These are phyloP conservation scores for Rhodotorula toruloides DNA, from an alignment of 768 basidiomycete genomes.

Conservation along the genomic window DNA sequence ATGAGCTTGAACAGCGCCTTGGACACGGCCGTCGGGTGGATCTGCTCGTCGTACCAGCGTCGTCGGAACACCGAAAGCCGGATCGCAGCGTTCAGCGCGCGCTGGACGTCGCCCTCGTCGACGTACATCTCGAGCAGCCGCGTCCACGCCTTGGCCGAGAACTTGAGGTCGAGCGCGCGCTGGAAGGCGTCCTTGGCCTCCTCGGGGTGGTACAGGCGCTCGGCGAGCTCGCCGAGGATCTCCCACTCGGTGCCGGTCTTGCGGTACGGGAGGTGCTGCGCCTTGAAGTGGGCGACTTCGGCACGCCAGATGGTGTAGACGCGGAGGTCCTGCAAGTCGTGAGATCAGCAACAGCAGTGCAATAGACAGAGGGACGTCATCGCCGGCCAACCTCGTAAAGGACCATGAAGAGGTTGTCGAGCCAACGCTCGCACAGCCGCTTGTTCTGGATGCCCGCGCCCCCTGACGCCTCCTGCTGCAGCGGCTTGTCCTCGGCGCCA, in stretches of 20 bases:
- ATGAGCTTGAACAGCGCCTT: constrained; percentile 89
- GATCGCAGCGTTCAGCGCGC: constrained; percentile 84
- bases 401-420: constrained; percentile 97
- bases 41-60: constrained; percentile 77
- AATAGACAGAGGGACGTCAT: background rate
- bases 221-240: constrained; percentile 87
- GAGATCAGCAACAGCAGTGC: background rate
- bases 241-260: constrained; percentile 98
- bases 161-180: constrained; percentile 80
- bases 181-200: constrained; percentile 96
- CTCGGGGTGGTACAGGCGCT: constrained; percentile 92
- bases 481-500: constrained; percentile 40
- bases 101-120: constrained; percentile 90
- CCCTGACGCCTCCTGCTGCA: constrained; percentile 36
- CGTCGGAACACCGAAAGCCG: constrained; percentile 85
- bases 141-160: constrained; percentile 85
- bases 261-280: constrained; percentile 93
- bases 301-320: constrained; percentile 99
- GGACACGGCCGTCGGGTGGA: constrained; percentile 57
- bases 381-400: constrained; percentile 71
- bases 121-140: constrained; percentile 93
- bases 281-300: constrained; percentile 97
- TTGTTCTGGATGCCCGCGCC: constrained; percentile 73
- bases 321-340: constrained; percentile 66
- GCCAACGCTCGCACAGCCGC: constrained; percentile 91